A percentile compares a stretch with the other conserved stretches of the same genome.
Evolutionary conservation across 2,329 filamentous ascomycete genomes (phyloP).

Genomic region (Aspergillus fructus): DNA sequence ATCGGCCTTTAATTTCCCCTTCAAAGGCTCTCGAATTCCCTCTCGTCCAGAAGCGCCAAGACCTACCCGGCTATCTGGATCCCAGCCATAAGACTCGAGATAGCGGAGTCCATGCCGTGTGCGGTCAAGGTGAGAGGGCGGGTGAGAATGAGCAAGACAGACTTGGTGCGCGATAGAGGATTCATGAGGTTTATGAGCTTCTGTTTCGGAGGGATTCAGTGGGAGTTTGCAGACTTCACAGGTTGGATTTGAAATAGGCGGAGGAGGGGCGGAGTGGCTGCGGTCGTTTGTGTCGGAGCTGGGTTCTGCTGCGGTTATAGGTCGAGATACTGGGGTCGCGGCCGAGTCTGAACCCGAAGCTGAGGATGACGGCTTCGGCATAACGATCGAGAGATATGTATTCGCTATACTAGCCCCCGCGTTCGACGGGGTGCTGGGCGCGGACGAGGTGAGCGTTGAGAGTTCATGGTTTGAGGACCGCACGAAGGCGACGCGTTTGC

Average conservation of each 20-base stretch:
- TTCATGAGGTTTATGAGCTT: slow-evolving; percentile 41
- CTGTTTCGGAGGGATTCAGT: slow-evolving; percentile 27
- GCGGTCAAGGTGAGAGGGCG: slow-evolving; percentile 60
- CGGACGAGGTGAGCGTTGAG: slow-evolving; percentile 32
- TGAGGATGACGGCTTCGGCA: slow-evolving; percentile 25
- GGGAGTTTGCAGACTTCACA: slow-evolving; percentile 65
- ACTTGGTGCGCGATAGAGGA: slow-evolving; percentile 57
- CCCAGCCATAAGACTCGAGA: slow-evolving; percentile 59
- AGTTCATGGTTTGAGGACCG: slow-evolving; percentile 45
- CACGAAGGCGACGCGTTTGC: slow-evolving; percentile 62
- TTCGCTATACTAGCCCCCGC: slow-evolving; percentile 35
- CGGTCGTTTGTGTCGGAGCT: neutral
- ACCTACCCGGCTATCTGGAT: slow-evolving; percentile 63
- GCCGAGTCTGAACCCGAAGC: neutral
- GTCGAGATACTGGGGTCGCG: neutral
- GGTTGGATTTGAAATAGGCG: slow-evolving; percentile 2
- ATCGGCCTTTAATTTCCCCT: slow-evolving; percentile 69
- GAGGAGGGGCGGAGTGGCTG: slow-evolving; percentile 1
- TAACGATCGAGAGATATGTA: slow-evolving; percentile 49
- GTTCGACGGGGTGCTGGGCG: slow-evolving; percentile 21
- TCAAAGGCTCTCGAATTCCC: slow-evolving; percentile 75
- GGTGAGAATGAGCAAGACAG: slow-evolving; percentile 56
- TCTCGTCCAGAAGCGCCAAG: slow-evolving; percentile 66
- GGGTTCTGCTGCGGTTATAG: neutral
- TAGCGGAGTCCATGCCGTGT: slow-evolving; percentile 55